A percentile compares a stretch with the other conserved stretches of the same genome.
These are phyloP conservation scores for Podila verticillata DNA, from an alignment of 192 early-diverging fungal genomes.

Conservation along the genomic window DNA sequence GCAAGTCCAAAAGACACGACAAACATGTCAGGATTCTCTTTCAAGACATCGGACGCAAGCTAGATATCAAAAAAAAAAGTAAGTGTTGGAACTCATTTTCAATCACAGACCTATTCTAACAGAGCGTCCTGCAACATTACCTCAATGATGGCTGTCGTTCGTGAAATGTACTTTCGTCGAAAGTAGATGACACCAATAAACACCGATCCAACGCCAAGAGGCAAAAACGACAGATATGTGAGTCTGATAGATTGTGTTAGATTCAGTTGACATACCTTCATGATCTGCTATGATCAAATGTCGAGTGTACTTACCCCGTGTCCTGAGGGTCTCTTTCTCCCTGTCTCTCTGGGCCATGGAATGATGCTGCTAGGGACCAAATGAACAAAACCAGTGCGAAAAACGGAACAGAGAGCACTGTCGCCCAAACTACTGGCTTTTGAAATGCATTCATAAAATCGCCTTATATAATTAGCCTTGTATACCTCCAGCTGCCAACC, in stretches of 20 bases:
- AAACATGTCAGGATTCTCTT: constrained; percentile 75
- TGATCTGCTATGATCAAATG: background rate
- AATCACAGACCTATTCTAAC: too few relatives aligned
- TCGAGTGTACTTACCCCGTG: constrained; percentile 17
- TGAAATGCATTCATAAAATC: background rate
- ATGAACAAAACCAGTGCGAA: constrained; percentile 55
- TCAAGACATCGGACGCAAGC: constrained; percentile 78
- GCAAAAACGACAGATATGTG: constrained; percentile 55
- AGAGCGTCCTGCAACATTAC: constrained; percentile 16
- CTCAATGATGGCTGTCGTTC: constrained; percentile 64
- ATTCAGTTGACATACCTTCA: too few relatives aligned
- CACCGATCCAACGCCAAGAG: constrained; percentile 50
- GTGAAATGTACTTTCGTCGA: constrained; percentile 54
- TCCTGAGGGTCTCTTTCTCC: constrained; percentile 53
- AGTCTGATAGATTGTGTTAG: too few relatives aligned
- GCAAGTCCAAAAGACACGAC: constrained; percentile 66
- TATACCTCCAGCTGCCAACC: too few relatives aligned
- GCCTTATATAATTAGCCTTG: too few relatives aligned
- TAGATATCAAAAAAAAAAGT: constrained; percentile 8
- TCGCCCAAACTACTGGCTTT: constrained; percentile 62
- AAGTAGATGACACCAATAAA: constrained; percentile 52
- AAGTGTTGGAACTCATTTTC: too few relatives aligned
- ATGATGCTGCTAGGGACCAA: constrained; percentile 61
- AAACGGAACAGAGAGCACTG: constrained; percentile 57
- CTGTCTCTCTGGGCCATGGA: constrained; percentile 46